Conservation (phyloP, 2,329 filamentous ascomycete genomes). For the Pezicula neosporulosa region DNA sequence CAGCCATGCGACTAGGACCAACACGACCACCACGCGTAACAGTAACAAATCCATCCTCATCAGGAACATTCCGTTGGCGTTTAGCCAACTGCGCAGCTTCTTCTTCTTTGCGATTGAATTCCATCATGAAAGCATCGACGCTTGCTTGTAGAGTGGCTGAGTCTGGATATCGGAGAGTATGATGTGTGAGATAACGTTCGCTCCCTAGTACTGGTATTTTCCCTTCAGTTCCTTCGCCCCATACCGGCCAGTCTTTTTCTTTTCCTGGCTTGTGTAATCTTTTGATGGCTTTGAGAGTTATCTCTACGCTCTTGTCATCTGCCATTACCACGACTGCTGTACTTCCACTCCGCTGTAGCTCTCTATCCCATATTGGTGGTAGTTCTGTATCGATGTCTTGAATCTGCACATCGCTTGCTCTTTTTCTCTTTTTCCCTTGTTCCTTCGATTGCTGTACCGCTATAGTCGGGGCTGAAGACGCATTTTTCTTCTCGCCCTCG, state of each 20-base stretch:
- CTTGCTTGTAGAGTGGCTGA: slow-evolving; percentile 62
- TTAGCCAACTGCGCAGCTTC: slow-evolving; percentile 60
- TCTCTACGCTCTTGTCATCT: slow-evolving; percentile 74
- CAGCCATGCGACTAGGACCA: slow-evolving; percentile 72
- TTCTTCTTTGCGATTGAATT: slow-evolving; percentile 71
- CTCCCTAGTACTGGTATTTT: slow-evolving; percentile 53
- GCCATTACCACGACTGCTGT: slow-evolving; percentile 81
- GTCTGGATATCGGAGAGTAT: slow-evolving; percentile 68
- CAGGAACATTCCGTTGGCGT: slow-evolving; percentile 71
- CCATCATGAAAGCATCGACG: slow-evolving; percentile 81
- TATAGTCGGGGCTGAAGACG: slow-evolving; percentile 40
- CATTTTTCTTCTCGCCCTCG: slow-evolving; percentile 51
- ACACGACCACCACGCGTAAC: slow-evolving; percentile 75
- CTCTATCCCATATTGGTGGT: slow-evolving; percentile 70
- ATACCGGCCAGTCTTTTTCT: slow-evolving; percentile 51
- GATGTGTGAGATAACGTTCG: slow-evolving; percentile 60
- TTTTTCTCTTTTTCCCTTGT: slow-evolving; percentile 47
- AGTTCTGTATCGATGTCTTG: slow-evolving; percentile 49
- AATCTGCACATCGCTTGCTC: background rate
- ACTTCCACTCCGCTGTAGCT: slow-evolving; percentile 68
- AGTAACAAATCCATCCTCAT: slow-evolving; percentile 94
- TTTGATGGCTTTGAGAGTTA: slow-evolving; percentile 71
- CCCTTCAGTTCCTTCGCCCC: slow-evolving; percentile 61
- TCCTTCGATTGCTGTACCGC: slow-evolving; percentile 37
- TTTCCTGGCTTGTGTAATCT: slow-evolving; percentile 56